Evolutionary conservation across 2,329 filamentous ascomycete species (phyloP), one percentile per base, ranked within the genome.

Genomic region (Pseudopyrenochaeta lycopersici): DNA sequence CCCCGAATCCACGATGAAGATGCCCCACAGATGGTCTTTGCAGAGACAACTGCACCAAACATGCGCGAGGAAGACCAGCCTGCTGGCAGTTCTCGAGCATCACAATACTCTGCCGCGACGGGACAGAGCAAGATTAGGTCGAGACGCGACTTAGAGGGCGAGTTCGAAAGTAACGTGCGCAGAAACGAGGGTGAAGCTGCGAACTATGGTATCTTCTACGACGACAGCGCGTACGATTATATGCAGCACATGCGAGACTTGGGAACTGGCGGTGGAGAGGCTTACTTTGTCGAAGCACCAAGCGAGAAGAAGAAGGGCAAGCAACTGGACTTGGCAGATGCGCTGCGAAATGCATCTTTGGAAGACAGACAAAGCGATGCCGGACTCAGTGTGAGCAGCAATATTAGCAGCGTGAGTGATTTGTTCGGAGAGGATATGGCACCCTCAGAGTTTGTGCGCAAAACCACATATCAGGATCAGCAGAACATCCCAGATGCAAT

Each of bases 181-280:
- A 85, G 86, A 51, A 98, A 99, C 75, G 95, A 99, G 77, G 96
- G 96, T 67, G 93, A 99, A 79, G 95, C 96, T 7, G 95, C 96
- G 63, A 91, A 90, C 74, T 87, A 97, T 77, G 95, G 95, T 60
- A 86, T 99, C 61, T 99, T 90, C 82, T 99, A 85, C 76, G 96
- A 99, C 77, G 95, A 99, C 78, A 90, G 91, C 61, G 86, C 91
- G 71, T 99, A 99, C 78, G 95, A 99, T 77, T 99, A 99, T 80
- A 99, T 99, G 95, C 95, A 99, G 77, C 95, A 99, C 77, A 81
- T 99, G 83, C 90, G 92, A 49, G 95, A 98, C 67, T 80, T 99
- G 38, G 91, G 81, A 2, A 71, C 71, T 2, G 78, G 85, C 5
- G 77, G 76, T 4, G 90, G 90, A 27, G 89, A 92, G 49, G 86